Evolutionary conservation across 805 yeast genomes (phyloP), one percentile per base, ranked within the genome.

Genomic region (Phaffomyces opuntiae): DNA sequence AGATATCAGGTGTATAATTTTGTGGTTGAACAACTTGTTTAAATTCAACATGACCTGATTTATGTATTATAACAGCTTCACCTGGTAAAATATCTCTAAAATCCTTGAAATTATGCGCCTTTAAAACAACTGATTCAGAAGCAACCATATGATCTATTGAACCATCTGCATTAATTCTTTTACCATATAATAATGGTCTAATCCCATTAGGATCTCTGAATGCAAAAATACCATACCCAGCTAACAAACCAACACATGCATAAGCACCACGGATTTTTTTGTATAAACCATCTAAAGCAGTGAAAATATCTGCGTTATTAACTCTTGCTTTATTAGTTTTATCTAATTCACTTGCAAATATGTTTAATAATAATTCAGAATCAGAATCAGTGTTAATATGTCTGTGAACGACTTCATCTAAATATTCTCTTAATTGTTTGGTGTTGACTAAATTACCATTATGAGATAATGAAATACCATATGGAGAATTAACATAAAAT

Each of bases 151-250:
- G 89, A 65, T 93, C 99, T 44, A 70, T 73, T 13, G 78, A 52
- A 16, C 95, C 96, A 58, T 86, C 80, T 8, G 66, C 67, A 53
- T 80, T 79, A 38, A 65, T 57, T 58, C 99, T 79, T 67, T 86
- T 91, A 47, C 99, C 99, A 54, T 78, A 77, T 33, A 89, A 72
- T 45, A 91, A 70, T 3, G 99, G 99, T 62, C 99, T 80, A 56
- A 93, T 87, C 51, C 98, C 99, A 61, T 91, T 83, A 32, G 99
- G 96, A 67, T 93, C 99, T 66, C 99, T 79, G 73, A 93, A 93
- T 0, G 97, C 99, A 60, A 93, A 80, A 50, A 93, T 61, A 39
- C 96, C 98, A 67, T 83, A 93, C 40, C 99, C 99, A 3, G 99
- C 98, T 48, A 93, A 73, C 85, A 93, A 80, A 45, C 95, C 95